phyloP scores from a whole-genome alignment of 495 filamentous ascomycete genomes.

The Neurospora terricola region DNA sequence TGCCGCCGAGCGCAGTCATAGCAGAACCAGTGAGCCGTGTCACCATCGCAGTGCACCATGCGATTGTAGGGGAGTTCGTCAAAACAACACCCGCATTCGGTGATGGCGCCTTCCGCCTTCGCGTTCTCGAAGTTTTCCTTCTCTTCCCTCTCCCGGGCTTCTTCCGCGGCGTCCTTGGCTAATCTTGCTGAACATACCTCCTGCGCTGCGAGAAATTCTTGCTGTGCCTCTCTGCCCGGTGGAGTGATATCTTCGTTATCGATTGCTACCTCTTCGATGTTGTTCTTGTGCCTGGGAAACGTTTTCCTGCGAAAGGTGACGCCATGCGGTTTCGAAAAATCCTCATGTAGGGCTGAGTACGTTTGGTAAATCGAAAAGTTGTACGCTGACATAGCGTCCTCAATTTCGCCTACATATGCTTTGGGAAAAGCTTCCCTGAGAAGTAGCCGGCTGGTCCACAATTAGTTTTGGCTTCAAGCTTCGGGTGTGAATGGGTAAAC shows the following conservation, averaged over 20 bases:
- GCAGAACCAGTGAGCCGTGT: slow-evolving; percentile 52
- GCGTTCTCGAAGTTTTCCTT: slow-evolving; percentile 34
- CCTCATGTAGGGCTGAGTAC: slow-evolving; percentile 20
- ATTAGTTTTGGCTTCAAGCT: neutral
- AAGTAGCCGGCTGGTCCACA: slow-evolving; percentile 10
- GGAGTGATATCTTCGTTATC: neutral
- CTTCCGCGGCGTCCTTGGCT: slow-evolving; percentile 15
- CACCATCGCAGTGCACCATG: slow-evolving; percentile 55
- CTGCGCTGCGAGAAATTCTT: slow-evolving; percentile 20
- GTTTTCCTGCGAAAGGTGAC: neutral
- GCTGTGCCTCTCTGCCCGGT: slow-evolving; percentile 11
- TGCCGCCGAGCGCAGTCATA: slow-evolving; percentile 49
- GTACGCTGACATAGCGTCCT: slow-evolving; percentile 7
- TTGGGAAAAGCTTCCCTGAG: slow-evolving; percentile 18
- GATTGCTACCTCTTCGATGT: slow-evolving; percentile 12
- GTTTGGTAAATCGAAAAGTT: slow-evolving; percentile 18
- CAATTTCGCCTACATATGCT: slow-evolving; percentile 11
- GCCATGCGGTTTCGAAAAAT: slow-evolving; percentile 3
- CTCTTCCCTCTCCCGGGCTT: slow-evolving; percentile 26
- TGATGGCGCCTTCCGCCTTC: slow-evolving; percentile 37
- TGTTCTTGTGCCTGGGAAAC: slow-evolving; percentile 3
- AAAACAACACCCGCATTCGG: slow-evolving; percentile 66
- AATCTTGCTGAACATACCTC: slow-evolving; percentile 9
- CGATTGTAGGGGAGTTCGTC: slow-evolving; percentile 52
- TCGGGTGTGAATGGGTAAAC: neutral